Evolutionary conservation across 768 basidiomycete genomes (phyloP), one percentile per base, ranked within the genome.

Genomic region (Suillus variegatus): DNA sequence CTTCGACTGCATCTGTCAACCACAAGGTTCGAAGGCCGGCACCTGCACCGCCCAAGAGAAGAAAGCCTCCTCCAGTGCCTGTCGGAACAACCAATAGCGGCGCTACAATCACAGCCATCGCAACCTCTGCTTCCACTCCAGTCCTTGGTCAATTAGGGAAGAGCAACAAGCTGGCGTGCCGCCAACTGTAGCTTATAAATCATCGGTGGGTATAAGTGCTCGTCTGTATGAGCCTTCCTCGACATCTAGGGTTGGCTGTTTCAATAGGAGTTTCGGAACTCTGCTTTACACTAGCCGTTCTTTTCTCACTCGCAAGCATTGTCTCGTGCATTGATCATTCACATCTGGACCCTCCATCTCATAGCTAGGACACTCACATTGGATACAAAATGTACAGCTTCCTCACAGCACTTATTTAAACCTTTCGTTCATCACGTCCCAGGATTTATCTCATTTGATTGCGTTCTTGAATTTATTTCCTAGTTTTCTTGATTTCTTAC

Each of bases 21-120:
- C 72, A 66, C 36, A 74, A 74, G 64, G 56, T 61, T 60, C 81
- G 84, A 63, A 76, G 86, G 63, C 84, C 90, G 3, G 88, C 91
- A 0, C 87, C 91, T n/a, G 84, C 87, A 12, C 89, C 90, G 22
- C 83, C 83, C 4, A 86, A 87, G 71, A 81, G 91, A 54, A 78
- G 91, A 71, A 90, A 90, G 69, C 87, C 91, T 1, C 91, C 92
- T 41, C 88, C 91, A 18, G 81, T 89, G 54, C 90, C 92, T 12
- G 76, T 82, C 2, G 80, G 79, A 38, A 79, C 74, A 58, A 82
- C 82, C 0, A 80, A 82, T 63, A 71, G 82, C 16, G 87, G 86
- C 10, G 83, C 82, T 25, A 85, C 84, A 43, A 87, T 91, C 41
- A 87, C 86, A 8, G 80, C 88, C 1, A 89, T 91, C 47, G 79